phyloP scores from a whole-genome alignment of 352 stramenopile genomes.

The Peronospora destructor region DNA sequence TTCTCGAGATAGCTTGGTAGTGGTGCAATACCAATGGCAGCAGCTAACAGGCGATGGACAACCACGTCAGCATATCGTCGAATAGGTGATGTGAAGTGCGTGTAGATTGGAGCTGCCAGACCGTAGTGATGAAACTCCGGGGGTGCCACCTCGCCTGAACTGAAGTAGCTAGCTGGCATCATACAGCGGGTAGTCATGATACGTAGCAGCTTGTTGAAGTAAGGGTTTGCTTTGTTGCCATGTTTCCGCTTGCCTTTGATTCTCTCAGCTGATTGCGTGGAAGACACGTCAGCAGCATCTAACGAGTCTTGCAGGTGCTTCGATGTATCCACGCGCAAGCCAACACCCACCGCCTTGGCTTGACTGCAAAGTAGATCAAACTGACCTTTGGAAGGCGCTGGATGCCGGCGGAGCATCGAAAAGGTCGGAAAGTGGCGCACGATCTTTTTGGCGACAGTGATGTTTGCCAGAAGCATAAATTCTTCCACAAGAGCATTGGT shows the following conservation, averaged over 20 bases:
- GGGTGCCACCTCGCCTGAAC: conserved; percentile 91
- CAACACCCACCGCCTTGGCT: conserved; percentile 74
- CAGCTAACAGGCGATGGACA: conserved; percentile 95
- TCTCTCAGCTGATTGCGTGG: conserved; percentile 12
- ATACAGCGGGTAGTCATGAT: conserved; percentile 97
- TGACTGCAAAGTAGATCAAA: conserved; percentile 86
- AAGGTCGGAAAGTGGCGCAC: conserved; percentile 92
- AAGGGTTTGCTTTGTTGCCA: conserved; percentile 75
- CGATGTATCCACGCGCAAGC: conserved; percentile 70
- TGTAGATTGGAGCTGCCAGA: conserved; percentile 97
- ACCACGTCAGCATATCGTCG: conserved; percentile 96
- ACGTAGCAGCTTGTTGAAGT: conserved; percentile 97
- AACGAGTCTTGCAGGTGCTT: conserved; percentile 73
- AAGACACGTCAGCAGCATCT: conserved; percentile 70
- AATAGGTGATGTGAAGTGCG: conserved; percentile 99
- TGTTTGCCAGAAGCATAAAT: conserved; percentile 99
- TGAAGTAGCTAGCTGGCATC: conserved; percentile 98
- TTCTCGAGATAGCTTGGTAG: conserved; percentile 93
- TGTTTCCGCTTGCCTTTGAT: conserved; percentile 25
- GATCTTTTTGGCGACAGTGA: conserved; percentile 95
- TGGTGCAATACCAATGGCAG: conserved; percentile 92
- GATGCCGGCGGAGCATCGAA: conserved; percentile 92
- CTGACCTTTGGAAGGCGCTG: conserved; percentile 90
- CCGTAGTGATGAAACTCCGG: conserved; percentile 98
- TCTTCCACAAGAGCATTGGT: conserved; percentile 98